Base-by-base conservation (phyloP, 2,329 filamentous ascomycete species). In the Teratosphaeria gauchensis region DNA sequence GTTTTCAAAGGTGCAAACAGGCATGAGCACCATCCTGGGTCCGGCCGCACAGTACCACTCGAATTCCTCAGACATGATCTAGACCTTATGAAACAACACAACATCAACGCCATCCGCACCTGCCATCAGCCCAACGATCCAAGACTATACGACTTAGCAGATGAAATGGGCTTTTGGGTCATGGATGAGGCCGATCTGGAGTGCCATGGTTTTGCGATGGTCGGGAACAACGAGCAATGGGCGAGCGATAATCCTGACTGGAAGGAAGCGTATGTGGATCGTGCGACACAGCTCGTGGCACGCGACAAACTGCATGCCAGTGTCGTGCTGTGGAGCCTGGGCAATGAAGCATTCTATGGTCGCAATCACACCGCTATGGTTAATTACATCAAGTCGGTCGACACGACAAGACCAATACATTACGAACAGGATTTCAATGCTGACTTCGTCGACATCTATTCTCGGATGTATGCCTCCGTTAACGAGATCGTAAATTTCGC, bases 321-420 rank as follows among this genome's bases (percentile, higher is more conserved):
- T n/a, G 77, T 90, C 55, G 83, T 90, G 54, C 81, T 89, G 51
- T 90, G 87, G 87, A 86, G 83, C 53, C 75, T 90, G 0, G 87
- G 87, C 0, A 90, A 90, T 65, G 87, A 90, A 68, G 82, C 86
- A 0, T 89, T 88, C 67, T 89, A 87, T 65, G 87, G 87, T 0
- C 74, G 76, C 8, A 89, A 90, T 66, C 84, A 87, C 66, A 77
- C 77, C 53, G 82, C 81, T 35, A 90, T 90, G 87, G 84, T 85
- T 64, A 73, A 84, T 3, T 85, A 81, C 68, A 78, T 80, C 55
- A 85, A 83, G 61, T 59, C 72, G 1, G 73, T 78, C n/a, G 86
- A 89, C 63, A 76, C 80, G 0, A 79, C 78, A 0, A 75, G 86
- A 5, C 77, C 81, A 0, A 76, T 88, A 0, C 86, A 89, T 68